These are phyloP conservation scores for Penicillium sp. DNA, from an alignment of 2,329 filamentous ascomycete genomes.

Conservation along the genomic window DNA sequence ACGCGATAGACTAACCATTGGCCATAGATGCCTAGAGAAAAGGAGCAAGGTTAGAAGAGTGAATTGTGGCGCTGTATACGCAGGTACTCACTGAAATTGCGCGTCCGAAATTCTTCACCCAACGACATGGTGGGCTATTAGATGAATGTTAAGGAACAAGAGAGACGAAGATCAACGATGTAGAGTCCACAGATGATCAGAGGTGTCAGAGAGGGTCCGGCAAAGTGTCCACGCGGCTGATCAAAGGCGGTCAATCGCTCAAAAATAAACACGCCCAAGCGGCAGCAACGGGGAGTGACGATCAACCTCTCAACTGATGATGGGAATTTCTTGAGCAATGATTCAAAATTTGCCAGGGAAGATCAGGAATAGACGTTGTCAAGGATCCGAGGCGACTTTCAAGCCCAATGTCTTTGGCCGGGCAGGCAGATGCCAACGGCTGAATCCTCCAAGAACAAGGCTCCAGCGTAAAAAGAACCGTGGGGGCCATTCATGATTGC, in stretches of 20 bases:
- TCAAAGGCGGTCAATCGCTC: conserved; percentile 9
- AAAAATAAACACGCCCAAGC: conserved; percentile 4
- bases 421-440: conserved; percentile 6
- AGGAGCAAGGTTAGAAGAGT: conserved; percentile 22
- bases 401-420: no score
- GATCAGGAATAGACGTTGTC: no score
- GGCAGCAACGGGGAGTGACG: not conserved
- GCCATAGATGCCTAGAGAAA: conserved; percentile 61
- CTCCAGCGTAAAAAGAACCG: no score
- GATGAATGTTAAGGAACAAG: not conserved
- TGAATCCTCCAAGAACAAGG: not conserved
- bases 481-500: no score
- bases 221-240: conserved; percentile 9
- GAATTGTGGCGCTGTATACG: conserved; percentile 8
- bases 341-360: no score
- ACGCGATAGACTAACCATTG: conserved; percentile 56
- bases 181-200: conserved; percentile 5
- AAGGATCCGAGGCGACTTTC: no score
- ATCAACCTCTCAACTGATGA: not conserved
- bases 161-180: conserved; percentile 2
- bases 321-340: no score
- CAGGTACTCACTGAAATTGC: conserved; percentile 60
- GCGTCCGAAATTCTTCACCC: conserved; percentile 59
- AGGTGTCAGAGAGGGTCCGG: conserved; percentile 10
- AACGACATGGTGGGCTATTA: conserved; percentile 51